These are phyloP conservation scores for Eremochloa ophiuroides DNA, from an alignment of 176 grass and related monocot species.

Conservation along the genomic window DNA sequence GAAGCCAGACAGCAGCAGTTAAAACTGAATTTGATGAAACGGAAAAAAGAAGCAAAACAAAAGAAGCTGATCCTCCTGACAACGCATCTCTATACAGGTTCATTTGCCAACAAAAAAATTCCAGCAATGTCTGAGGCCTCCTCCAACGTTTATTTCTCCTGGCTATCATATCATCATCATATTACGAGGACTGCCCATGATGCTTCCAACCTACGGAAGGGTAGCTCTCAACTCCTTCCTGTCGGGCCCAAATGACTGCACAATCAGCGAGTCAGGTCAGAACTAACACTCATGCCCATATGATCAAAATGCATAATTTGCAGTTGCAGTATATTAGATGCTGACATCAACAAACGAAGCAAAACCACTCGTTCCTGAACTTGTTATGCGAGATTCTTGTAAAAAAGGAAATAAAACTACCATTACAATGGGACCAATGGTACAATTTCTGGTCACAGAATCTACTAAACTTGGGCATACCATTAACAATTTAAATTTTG, in stretches of 20 bases:
- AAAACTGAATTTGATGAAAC: constrained; percentile 31
- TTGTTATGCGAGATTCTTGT: neutral
- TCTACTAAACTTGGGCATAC: neutral
- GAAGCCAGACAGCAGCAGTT: constrained; percentile 28
- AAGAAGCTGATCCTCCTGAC: constrained; percentile 35
- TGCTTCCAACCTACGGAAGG: constrained; percentile 60
- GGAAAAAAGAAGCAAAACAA: constrained; percentile 15
- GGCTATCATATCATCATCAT: constrained; percentile 12
- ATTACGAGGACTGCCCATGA: constrained; percentile 16
- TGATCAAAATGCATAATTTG: neutral
- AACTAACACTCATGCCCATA: neutral
- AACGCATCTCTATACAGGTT: constrained; percentile 62
- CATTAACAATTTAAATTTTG: neutral
- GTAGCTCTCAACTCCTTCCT: constrained; percentile 80
- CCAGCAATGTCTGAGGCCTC: constrained; percentile 21
- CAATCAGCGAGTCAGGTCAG: neutral
- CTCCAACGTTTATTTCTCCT: constrained; percentile 40
- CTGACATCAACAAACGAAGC: neutral
- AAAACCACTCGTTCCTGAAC: neutral
- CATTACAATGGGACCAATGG: neutral
- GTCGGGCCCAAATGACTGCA: constrained; percentile 83
- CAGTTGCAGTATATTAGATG: neutral
- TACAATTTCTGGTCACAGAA: neutral
- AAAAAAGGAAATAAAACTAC: neutral
- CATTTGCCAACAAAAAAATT: constrained; percentile 33